phyloP scores from a whole-genome alignment of 169 alveolate genomes.

The Eimeria mitis region DNA sequence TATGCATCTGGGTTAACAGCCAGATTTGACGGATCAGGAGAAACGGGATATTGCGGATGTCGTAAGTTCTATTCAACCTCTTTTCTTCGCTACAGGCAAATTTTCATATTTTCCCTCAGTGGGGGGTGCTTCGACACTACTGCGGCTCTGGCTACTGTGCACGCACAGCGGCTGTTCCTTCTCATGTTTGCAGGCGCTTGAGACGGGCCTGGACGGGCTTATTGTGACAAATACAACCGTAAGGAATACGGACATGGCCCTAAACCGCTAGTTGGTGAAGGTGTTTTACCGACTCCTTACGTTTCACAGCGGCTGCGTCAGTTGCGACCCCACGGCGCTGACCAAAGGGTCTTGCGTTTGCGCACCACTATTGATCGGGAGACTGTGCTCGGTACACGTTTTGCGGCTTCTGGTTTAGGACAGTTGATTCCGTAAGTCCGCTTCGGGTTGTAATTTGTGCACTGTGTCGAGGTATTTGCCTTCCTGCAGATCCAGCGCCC shows the following conservation, averaged over 20 bases:
- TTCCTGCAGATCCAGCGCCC: constrained; percentile 82
- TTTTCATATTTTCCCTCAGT: not conserved
- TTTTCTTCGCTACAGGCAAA: not conserved
- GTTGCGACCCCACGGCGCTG: not conserved
- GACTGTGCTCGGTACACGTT: not conserved
- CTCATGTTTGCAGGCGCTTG: constrained; percentile 83
- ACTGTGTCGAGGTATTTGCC: not conserved
- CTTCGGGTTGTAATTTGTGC: not conserved
- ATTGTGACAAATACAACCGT: constrained; percentile 92
- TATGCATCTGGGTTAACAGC: constrained; percentile 82
- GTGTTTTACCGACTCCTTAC: not conserved
- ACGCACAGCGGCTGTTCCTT: no score
- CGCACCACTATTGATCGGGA: not conserved
- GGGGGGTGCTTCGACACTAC: not conserved
- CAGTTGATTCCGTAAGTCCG: not conserved
- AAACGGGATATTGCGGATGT: constrained; percentile 90
- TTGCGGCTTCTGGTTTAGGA: not conserved
- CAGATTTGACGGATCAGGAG: constrained; percentile 89
- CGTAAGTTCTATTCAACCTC: constrained; percentile 14
- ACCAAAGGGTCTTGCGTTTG: not conserved
- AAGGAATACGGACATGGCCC: not conserved
- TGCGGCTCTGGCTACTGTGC: not conserved
- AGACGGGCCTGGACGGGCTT: constrained; percentile 90
- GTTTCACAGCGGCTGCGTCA: not conserved
- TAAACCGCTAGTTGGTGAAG: not conserved